phyloP scores from a whole-genome alignment of 2,329 filamentous ascomycete species.

The Fusarium agapanthi region DNA sequence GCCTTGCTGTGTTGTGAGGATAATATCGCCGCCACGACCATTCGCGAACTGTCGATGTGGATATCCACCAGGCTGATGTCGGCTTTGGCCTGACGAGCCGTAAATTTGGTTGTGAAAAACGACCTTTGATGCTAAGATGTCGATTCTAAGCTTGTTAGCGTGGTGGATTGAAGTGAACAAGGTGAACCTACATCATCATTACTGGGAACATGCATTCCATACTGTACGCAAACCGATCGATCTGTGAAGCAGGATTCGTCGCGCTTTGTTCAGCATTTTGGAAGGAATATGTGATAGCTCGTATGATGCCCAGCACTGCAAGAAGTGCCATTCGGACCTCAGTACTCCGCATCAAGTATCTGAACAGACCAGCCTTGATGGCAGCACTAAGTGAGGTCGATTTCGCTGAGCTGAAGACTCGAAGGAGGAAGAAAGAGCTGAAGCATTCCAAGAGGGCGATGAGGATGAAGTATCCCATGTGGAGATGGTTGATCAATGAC shows the following conservation, averaged over 20 bases:
- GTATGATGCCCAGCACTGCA: constrained; percentile 49
- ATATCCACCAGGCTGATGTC: constrained; percentile 10
- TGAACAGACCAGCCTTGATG: constrained; percentile 48
- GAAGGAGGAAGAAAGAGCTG: constrained; percentile 51
- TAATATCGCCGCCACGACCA: constrained; percentile 15
- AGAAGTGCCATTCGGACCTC: constrained; percentile 52
- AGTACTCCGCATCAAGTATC: constrained; percentile 51
- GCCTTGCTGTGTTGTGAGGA: constrained; percentile 32
- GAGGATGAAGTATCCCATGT: constrained; percentile 53
- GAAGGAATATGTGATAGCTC: constrained; percentile 54
- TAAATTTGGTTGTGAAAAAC: constrained; percentile 41
- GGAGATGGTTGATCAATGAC: constrained; percentile 48
- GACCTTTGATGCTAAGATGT: constrained; percentile 48
- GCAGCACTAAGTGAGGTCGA: constrained; percentile 42
- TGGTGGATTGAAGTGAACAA: accelerated
- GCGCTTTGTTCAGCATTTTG: constrained; percentile 50
- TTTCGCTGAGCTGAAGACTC: constrained; percentile 48
- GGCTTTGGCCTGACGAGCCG: constrained; percentile 32
- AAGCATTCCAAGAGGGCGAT: constrained; percentile 53
- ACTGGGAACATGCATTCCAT: constrained; percentile 54
- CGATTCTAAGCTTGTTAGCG: constrained; percentile 39
- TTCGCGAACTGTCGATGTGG: constrained; percentile 17
- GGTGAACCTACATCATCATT: constrained; percentile 49
- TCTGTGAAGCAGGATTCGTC: constrained; percentile 47
- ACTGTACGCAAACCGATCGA: constrained; percentile 54